Evolutionary conservation across 1,284 basidiomycete genomes (phyloP).

Genomic region (Phylloporus sp.): DNA sequence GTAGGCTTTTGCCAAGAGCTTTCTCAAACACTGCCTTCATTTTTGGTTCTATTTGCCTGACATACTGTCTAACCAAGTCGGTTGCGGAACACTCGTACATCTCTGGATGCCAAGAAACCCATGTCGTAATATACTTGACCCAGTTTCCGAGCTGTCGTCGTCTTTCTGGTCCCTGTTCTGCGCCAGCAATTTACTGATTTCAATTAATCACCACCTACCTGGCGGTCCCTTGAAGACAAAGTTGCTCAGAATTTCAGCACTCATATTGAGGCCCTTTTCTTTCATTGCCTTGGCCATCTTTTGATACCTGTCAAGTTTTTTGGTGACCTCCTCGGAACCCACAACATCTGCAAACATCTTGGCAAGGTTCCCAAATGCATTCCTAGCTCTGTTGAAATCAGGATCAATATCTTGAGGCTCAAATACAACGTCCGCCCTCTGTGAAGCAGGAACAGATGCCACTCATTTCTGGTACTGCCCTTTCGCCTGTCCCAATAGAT

Average conservation of each 20-base stretch:
- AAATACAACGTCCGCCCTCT: too few relatives aligned
- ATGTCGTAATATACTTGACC: constrained; percentile 62
- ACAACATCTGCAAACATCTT: too few relatives aligned
- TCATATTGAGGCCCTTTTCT: constrained; percentile 48
- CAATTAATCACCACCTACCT: constrained; percentile 15
- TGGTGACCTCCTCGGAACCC: constrained; percentile 57
- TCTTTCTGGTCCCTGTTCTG: constrained; percentile 44
- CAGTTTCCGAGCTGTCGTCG: constrained; percentile 47
- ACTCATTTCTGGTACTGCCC: too few relatives aligned
- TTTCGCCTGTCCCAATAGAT: too few relatives aligned
- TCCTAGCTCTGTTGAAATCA: too few relatives aligned
- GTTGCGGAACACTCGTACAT: constrained; percentile 68
- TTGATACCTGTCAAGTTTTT: constrained; percentile 54
- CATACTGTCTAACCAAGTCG: constrained; percentile 65
- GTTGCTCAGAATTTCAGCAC: constrained; percentile 59
- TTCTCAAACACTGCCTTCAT: too few relatives aligned
- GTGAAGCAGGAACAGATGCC: too few relatives aligned
- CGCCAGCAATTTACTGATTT: background rate
- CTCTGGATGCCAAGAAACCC: too few relatives aligned
- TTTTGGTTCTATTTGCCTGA: constrained; percentile 70
- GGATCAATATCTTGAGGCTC: too few relatives aligned
- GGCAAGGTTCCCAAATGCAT: too few relatives aligned
- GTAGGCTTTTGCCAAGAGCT: too few relatives aligned
- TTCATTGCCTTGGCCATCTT: constrained; percentile 51
- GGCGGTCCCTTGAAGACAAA: constrained; percentile 77